Evolutionary conservation across 169 alveolate genomes (phyloP).

Genomic region (Condylostoma magnum): DNA sequence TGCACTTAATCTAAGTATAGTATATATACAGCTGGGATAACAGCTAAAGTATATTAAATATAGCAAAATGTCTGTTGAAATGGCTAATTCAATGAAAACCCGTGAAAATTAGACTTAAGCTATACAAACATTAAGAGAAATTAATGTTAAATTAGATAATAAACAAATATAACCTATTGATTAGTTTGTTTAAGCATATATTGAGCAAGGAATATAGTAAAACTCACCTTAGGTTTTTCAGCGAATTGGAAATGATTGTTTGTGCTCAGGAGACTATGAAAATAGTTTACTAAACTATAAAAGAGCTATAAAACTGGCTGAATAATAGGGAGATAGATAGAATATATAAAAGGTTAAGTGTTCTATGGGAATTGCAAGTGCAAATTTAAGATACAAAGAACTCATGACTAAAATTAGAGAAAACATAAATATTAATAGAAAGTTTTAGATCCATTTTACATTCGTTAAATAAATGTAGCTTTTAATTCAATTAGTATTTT

Average conservation of each 20-base stretch:
- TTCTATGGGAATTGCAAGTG: slow-evolving; percentile 71
- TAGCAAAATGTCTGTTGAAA: slow-evolving; percentile 62
- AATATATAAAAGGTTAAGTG: slow-evolving; percentile 53
- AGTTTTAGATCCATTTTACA: too few relatives aligned
- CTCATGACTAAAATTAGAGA: slow-evolving; percentile 29
- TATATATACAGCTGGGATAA: slow-evolving; percentile 55
- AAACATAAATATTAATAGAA: too few relatives aligned
- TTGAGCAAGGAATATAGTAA: slow-evolving; percentile 53
- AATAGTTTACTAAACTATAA: slow-evolving; percentile 52
- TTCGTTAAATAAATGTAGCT: too few relatives aligned
- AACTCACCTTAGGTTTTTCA: slow-evolving; percentile 63
- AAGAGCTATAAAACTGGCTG: slow-evolving; percentile 71
- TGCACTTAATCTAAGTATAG: slow-evolving; percentile 66
- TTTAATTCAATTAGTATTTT: too few relatives aligned
- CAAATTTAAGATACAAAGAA: slow-evolving; percentile 54
- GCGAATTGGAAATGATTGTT: slow-evolving; percentile 56
- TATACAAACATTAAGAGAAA: slow-evolving; percentile 71
- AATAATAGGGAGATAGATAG: slow-evolving; percentile 56
- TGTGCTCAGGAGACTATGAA: slow-evolving; percentile 56
- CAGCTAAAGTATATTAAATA: slow-evolving; percentile 50
- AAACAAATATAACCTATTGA: slow-evolving; percentile 60
- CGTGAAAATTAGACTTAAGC: slow-evolving; percentile 70
- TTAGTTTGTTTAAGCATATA: slow-evolving; percentile 50
- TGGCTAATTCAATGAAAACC: slow-evolving; percentile 65
- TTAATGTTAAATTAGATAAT: slow-evolving; percentile 47